phyloP scores from a whole-genome alignment of 495 filamentous ascomycete genomes.

The Patellaria atrata region DNA sequence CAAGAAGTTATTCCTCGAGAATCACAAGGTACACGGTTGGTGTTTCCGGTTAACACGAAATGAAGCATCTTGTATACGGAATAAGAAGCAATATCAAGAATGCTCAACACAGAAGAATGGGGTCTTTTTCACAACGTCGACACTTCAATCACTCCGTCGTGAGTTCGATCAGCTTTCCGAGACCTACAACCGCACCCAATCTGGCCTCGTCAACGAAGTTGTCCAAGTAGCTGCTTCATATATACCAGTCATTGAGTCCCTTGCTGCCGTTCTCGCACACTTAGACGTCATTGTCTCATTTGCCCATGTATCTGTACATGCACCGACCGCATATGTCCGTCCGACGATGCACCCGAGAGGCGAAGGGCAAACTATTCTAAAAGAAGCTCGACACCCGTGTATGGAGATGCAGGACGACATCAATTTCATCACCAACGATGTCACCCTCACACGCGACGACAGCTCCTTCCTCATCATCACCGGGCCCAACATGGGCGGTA shows the following conservation, averaged over 20 bases:
- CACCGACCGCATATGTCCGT: slow-evolving; percentile 77
- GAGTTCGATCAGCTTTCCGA: slow-evolving; percentile 90
- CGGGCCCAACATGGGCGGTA: slow-evolving; percentile 97
- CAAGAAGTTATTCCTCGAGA: slow-evolving; percentile 97
- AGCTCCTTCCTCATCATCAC: slow-evolving; percentile 96
- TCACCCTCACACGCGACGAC: slow-evolving; percentile 60
- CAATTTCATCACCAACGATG: slow-evolving; percentile 97
- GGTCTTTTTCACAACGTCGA: slow-evolving; percentile 89
- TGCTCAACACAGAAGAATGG: slow-evolving; percentile 98
- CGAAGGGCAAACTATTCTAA: slow-evolving; percentile 76
- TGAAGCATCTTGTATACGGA: slow-evolving; percentile 85
- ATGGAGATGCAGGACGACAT: slow-evolving; percentile 99
- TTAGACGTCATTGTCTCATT: slow-evolving; percentile 95
- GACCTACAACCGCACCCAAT: slow-evolving; percentile 92
- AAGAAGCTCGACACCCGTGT: slow-evolving; percentile 89
- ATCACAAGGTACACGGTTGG: slow-evolving; percentile 90
- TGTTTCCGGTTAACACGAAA: slow-evolving; percentile 88
- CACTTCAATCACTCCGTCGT: slow-evolving; percentile 66
- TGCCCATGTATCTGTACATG: slow-evolving; percentile 86
- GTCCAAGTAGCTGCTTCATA: slow-evolving; percentile 89
- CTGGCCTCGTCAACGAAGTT: slow-evolving; percentile 80
- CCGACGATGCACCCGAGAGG: slow-evolving; percentile 88
- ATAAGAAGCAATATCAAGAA: slow-evolving; percentile 80
- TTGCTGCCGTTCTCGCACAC: slow-evolving; percentile 81
- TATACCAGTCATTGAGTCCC: slow-evolving; percentile 78